Base-by-base conservation (phyloP, 1,284 basidiomycete species). In the Boletus hoseneyae region DNA sequence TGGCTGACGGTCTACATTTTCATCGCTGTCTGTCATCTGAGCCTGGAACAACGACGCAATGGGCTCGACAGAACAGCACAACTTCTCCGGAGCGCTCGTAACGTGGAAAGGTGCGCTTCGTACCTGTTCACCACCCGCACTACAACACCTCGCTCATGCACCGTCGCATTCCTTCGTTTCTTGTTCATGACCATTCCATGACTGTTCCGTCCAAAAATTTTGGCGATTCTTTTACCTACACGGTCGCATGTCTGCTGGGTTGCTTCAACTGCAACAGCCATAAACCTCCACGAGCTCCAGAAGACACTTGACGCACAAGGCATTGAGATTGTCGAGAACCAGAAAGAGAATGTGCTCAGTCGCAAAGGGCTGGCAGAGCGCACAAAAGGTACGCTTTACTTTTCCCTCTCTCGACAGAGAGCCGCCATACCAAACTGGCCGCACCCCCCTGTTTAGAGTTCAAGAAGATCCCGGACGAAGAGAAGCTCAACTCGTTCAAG, bases 281-380 rank as follows among this genome's bases (percentile, higher is more conserved):
- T 97, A 65, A 88, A 90, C 68, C 79, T 97, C 42, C 74, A 84
- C 25, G 91, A 96, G 57, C 77, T 97, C n/a, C 93, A 97, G 70
- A 94, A 92, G 75, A 87, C 83, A 6, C 78, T 97, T 45, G 93
- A 97, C 70, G 75, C 79, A 15, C 94, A 95, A 56, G 93, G 94
- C 1, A 77, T 97, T 38, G 93, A 97, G 70, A 76, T 97, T 9
- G 94, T 97, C n/a, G 93, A 97, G 74, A 93, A 94, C 70, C 93
- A 97, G 75, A 97, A 96, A 73, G 94, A 97, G 74, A 92, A 89
- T 59, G 79, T 97, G 42, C 77, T 97, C 2, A 93, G 93, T n/a
- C 79, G 95, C 37, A 97, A 96, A 70, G 87, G 85, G 50, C 76
- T 97, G 15, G 91, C 94, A 1, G 94, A 97, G 70, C 86, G 90